Conservation (phyloP, 2,329 filamentous ascomycete species). For the Penicillium digitatum region DNA sequence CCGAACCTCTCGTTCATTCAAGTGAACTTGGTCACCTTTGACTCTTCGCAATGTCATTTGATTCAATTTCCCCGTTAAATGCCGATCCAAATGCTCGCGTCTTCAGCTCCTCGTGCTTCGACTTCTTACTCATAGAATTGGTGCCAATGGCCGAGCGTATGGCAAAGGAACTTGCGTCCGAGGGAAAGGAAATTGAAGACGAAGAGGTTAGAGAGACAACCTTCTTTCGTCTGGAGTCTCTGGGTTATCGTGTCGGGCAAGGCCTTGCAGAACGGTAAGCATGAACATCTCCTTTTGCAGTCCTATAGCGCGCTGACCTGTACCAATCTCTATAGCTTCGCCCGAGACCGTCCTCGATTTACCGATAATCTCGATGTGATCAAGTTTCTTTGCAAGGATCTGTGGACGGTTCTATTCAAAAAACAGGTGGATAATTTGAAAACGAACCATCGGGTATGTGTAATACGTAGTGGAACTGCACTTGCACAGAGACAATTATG, state of each 20-base stretch:
- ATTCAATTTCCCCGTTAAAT: constrained; percentile 65
- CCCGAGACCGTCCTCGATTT: constrained; percentile 73
- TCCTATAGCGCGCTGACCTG: background rate
- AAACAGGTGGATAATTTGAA: constrained; percentile 99
- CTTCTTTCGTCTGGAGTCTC: constrained; percentile 73
- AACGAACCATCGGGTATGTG: constrained; percentile 80
- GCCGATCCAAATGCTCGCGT: constrained; percentile 70
- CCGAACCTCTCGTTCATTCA: background rate
- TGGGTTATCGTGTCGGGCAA: constrained; percentile 89
- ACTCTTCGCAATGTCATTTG: constrained; percentile 63
- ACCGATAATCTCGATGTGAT: constrained; percentile 92
- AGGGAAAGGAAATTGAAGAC: constrained; percentile 35
- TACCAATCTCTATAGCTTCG: constrained; percentile 30
- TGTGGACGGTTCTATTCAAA: constrained; percentile 90
- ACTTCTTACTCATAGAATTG: constrained; percentile 93
- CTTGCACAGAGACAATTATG: background rate
- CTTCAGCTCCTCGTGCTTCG: constrained; percentile 79
- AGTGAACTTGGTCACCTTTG: background rate
- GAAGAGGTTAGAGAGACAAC: constrained; percentile 82
- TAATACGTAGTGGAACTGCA: background rate
- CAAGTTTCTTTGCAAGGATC: constrained; percentile 97
- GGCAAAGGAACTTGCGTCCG: constrained; percentile 59
- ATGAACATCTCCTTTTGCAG: background rate
- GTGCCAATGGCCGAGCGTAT: constrained; percentile 91
- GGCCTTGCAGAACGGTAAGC: constrained; percentile 80